Conservation (phyloP, 2,329 filamentous ascomycete genomes). For the Fusarium annulatum region DNA sequence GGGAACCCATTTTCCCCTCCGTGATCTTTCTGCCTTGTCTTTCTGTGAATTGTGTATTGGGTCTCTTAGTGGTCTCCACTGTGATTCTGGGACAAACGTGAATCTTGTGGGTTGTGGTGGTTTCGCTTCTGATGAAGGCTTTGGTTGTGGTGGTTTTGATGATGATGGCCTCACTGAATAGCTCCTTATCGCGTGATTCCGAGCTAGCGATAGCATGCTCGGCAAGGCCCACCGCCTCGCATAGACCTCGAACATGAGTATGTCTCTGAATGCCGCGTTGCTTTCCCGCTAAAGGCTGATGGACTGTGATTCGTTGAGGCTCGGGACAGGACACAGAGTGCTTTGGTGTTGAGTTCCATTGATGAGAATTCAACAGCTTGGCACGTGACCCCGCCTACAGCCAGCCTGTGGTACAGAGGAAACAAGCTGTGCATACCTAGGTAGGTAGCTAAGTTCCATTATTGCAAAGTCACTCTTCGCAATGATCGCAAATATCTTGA, state of each 20-base stretch:
- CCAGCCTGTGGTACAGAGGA: background rate
- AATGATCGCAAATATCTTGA: background rate
- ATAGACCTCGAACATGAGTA: slow-evolving; percentile 4
- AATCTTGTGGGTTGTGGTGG: background rate
- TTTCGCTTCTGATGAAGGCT: background rate
- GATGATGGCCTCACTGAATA: background rate
- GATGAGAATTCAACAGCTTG: background rate
- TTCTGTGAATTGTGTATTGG: background rate
- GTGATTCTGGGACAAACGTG: background rate
- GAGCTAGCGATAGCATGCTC: background rate
- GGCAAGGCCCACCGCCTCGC: slow-evolving; percentile 2
- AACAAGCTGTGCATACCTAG: background rate
- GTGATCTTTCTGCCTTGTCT: background rate
- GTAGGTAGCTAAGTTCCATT: background rate
- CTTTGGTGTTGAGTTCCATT: background rate
- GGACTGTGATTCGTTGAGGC: background rate
- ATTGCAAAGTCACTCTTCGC: background rate
- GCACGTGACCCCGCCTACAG: slow-evolving; percentile 14
- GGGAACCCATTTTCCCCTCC: background rate
- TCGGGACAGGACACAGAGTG: background rate
- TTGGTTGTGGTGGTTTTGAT: background rate
- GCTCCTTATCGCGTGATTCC: background rate
- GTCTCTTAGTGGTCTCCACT: background rate
- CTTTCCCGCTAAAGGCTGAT: background rate
- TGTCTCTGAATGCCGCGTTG: background rate